These are phyloP conservation scores for Arthrinium phaeospermum DNA, from an alignment of 2,329 filamentous ascomycete genomes.

Conservation along the genomic window DNA sequence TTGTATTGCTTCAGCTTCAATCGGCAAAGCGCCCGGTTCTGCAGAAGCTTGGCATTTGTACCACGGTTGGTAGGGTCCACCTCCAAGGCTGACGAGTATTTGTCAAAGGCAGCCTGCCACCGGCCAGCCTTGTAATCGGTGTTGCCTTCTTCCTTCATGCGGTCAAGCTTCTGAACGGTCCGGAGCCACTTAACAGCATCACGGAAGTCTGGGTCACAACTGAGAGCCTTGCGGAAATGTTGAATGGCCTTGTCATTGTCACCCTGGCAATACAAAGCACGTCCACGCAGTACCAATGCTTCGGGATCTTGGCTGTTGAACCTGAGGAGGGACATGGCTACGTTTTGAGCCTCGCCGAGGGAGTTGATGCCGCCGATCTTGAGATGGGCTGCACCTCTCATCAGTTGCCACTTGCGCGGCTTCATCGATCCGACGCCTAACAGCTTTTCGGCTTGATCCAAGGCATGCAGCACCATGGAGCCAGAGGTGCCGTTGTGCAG, in stretches of 20 bases:
- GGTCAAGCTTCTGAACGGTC: conserved; percentile 88
- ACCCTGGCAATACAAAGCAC: conserved; percentile 86
- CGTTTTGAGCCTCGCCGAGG: conserved; percentile 88
- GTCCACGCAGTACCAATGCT: conserved; percentile 86
- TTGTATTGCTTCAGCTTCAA: conserved; percentile 85
- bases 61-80: conserved; percentile 89
- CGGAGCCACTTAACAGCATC: conserved; percentile 88
- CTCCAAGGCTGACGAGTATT: conserved; percentile 82
- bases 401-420: conserved; percentile 91
- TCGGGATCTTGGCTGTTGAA: conserved; percentile 92
- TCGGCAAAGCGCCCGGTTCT: conserved; percentile 88
- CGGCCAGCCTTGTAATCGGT: conserved; percentile 83
- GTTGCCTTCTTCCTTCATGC: conserved; percentile 95
- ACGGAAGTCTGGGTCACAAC: conserved; percentile 89
- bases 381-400: conserved; percentile 89
- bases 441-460: conserved; percentile 86
- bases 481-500: conserved; percentile 77
- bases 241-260: conserved; percentile 95
- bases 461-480: conserved; percentile 89
- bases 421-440: conserved; percentile 77
- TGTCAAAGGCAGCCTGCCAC: conserved; percentile 80
- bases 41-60: conserved; percentile 92
- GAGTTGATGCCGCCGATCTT: conserved; percentile 92
- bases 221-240: conserved; percentile 88
- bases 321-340: conserved; percentile 86